Evolutionary conservation across 495 filamentous ascomycete genomes (phyloP), one percentile per base, ranked within the genome.

Genomic region (Aspergillus kassunensis): DNA sequence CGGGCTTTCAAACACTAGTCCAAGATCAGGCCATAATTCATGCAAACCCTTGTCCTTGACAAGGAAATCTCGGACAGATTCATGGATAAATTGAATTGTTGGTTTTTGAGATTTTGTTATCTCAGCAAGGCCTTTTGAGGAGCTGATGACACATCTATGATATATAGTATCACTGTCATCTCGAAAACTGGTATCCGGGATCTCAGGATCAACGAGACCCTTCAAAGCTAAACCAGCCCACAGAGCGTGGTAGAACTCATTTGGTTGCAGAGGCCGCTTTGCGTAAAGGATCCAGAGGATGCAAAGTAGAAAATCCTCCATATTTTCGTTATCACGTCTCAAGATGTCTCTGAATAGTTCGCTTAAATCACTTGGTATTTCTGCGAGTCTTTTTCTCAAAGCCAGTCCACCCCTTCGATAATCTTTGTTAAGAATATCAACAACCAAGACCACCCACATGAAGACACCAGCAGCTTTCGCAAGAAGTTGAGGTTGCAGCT

Each of bases 11-110:
- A 63, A 59, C 29, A 68, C 56, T 0, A 27, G 8, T 15, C 42
- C 54, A 39, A 68, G 37, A 0, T 66, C 62, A 12, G 63, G 60
- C 69, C 62, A 74, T 5, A 78, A 5, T 16, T 62, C 49, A 12
- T 55, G 29, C 0, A 78, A 37, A 0, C 76, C 74, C 15, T 62
- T 57, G 19, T 72, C 64, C 51, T 71, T 67, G 6, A 75, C 11
- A 6, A 78, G 60, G 21, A 68, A 76, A 43, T 75, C 71, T 10
- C 64, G 59, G 4, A 77, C 74, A 1, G 73, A 76, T 57, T 77
- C 72, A 50, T 79, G 73, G 36, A 79, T 77, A 52, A 79, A 79
- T 53, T 79, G 73, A 29, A 75, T 66, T 2, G 41, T 62, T 29
- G 53, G 47, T 2, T 16, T 25, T 0, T 51, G 43, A 0, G 67